A percentile compares a stretch with the other conserved stretches of the same genome.
Conservation (phyloP, 176 grass and related monocot genomes). For the Lolium perenne region DNA sequence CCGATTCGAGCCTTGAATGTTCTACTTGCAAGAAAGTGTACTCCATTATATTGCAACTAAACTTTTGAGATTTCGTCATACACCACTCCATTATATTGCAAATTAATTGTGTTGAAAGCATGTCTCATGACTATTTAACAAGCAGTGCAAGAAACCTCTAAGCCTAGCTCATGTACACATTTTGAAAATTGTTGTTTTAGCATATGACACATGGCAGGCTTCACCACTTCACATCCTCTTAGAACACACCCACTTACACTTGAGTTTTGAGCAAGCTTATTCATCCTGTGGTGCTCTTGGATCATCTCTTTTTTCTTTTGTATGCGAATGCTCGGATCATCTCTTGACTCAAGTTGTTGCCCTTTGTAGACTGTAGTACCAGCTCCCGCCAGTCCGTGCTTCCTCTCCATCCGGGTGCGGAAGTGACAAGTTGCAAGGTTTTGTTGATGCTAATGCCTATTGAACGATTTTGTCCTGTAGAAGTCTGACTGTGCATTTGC, state of each 20-base stretch:
- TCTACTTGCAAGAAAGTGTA: constrained; percentile 71
- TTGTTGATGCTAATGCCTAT: background rate
- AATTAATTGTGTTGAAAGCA: background rate
- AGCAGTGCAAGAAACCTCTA: background rate
- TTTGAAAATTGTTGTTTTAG: background rate
- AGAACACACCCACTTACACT: background rate
- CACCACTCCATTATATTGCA: background rate
- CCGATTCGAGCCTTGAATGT: constrained; percentile 46
- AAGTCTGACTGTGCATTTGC: background rate
- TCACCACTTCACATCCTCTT: background rate
- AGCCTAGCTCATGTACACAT: background rate
- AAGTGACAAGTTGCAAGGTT: background rate
- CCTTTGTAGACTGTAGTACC: background rate
- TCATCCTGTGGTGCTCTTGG: background rate
- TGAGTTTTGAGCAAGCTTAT: background rate
- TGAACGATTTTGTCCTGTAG: background rate
- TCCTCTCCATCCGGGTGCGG: background rate
- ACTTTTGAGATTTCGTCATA: constrained; percentile 50
- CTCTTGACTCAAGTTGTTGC: background rate
- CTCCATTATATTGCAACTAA: constrained; percentile 68
- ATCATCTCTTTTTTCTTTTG: background rate
- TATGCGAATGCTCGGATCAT: background rate
- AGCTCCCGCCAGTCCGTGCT: background rate
- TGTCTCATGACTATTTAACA: background rate
- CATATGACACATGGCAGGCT: background rate